Evolutionary conservation across 1,139 yeast genomes (phyloP).

Genomic region (Yamadazyma taylorii): DNA sequence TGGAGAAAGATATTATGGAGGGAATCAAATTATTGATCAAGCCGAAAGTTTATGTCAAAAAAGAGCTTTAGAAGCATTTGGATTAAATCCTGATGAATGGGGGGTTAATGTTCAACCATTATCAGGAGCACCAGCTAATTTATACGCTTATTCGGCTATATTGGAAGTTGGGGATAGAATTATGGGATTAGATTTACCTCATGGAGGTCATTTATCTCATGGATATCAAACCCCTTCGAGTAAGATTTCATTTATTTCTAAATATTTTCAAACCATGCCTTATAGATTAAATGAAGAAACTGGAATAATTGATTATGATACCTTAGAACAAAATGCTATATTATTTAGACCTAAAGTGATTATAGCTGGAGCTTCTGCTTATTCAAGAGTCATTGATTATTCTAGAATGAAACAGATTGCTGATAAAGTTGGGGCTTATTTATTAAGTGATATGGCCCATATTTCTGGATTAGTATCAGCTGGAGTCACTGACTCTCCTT

Average conservation of each 20-base stretch:
- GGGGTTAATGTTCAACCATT: conserved; percentile 95
- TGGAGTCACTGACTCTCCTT: conserved; percentile 88
- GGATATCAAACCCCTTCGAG: conserved; percentile 90
- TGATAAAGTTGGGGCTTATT: conserved; percentile 89
- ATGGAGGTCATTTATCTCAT: conserved; percentile 95
- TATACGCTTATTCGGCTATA: conserved; percentile 90
- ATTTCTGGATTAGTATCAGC: conserved; percentile 94
- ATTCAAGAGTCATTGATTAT: conserved; percentile 89
- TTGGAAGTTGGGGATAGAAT: conserved; percentile 88
- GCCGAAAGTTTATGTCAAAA: conserved; percentile 88
- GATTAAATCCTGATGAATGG: conserved; percentile 77
- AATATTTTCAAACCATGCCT: conserved; percentile 96
- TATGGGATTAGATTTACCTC: conserved; percentile 96
- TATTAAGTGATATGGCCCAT: conserved; percentile 95
- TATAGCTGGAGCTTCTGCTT: conserved; percentile 97
- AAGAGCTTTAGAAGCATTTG: conserved; percentile 86
- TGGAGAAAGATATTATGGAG: conserved; percentile 96
- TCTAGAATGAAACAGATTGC: conserved; percentile 86
- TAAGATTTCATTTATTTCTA: conserved; percentile 87
- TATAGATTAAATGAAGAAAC: conserved; percentile 83
- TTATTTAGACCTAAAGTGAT: conserved; percentile 92
- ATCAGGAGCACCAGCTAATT: conserved; percentile 95
- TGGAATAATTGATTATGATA: conserved; percentile 90
- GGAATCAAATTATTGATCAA: conserved; percentile 90
- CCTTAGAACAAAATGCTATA: conserved; percentile 76